Evolutionary conservation across 202 grass and related monocot species (phyloP), one percentile per base, ranked within the genome.

Genomic region (Carex arenaria): DNA sequence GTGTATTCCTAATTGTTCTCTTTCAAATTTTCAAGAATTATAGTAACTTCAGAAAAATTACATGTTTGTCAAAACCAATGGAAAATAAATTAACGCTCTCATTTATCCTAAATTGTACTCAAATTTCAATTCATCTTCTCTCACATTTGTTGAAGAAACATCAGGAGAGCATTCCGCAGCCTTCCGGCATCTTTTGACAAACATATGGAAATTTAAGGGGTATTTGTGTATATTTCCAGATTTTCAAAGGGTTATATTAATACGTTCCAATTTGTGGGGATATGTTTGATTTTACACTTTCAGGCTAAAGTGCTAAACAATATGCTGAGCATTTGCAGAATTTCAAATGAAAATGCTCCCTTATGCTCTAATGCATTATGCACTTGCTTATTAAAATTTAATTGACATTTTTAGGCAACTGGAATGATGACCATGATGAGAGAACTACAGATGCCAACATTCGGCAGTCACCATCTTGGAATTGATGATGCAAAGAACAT

Each of bases 381-480:
- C 22, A 4, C 7, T 34, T 36, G 12, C 10, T 81, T 81, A 62
- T 65, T 64, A 22, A 47, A 7, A 38, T 61, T 86, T 51, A 4
- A 62, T 56, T 70, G 6, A 84, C 10, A 61, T 28, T 86, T 5
- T 82, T 90, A 98, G 95, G 90, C 95, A 83, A 94, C 90, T 59
- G 92, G 95, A 89, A 98, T 98, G 95, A 87, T 91, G 83, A 89
- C 89, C 49, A 98, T 98, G 90, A 87, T 98, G 89, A 93, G 82
- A 79, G 84, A 93, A 81, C 89, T 94, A 83, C 73, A 91, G 64
- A 93, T 98, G 59, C 90, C 87, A 84, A 52, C 82, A 67, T 34
- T 83, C 47, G 90, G 92, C 80, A 98, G 87, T 82, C 92, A 98
- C 61, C 92, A 98, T 86, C 90, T 98, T 60, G 95, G 90, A n/a